A percentile compares a stretch with the other conserved stretches of the same genome.
Conservation (phyloP, 805 yeast genomes). For the Lipomyces lipofer region DNA sequence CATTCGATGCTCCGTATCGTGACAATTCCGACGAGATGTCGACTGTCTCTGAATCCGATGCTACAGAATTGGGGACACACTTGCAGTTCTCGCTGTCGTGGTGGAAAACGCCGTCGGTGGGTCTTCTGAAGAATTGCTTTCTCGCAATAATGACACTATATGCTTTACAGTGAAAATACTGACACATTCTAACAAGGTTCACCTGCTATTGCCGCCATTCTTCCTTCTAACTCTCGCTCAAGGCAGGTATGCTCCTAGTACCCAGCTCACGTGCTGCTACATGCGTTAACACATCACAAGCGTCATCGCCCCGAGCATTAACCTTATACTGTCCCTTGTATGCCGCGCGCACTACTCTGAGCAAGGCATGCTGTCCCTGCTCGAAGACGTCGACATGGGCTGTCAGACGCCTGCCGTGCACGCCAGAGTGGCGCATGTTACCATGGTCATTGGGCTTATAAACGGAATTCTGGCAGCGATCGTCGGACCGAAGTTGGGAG, state of each 20-base stretch:
- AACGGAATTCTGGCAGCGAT: constrained; percentile 19
- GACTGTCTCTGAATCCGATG: background rate
- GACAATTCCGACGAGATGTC: background rate
- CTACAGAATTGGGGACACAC: background rate
- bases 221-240: background rate
- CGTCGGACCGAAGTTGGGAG: constrained; percentile 13
- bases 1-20: background rate
- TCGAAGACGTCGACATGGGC: constrained; percentile 1
- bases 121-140: too few relatives aligned
- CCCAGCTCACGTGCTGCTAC: too few relatives aligned
- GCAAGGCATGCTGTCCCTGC: background rate
- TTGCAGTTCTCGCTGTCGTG: background rate
- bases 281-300: too few relatives aligned
- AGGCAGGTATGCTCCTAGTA: too few relatives aligned
- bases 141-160: too few relatives aligned
- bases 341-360: constrained; percentile 18
- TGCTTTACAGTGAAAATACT: background rate
- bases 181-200: background rate
- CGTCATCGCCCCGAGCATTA: constrained; percentile 17
- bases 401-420: constrained; percentile 24
- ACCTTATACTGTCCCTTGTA: constrained; percentile 7
- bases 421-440: constrained; percentile 6
- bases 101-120: constrained; percentile 8
- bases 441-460: constrained; percentile 19
- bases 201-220: background rate